A percentile compares a stretch with the other conserved stretches of the same genome.
phyloP scores from a whole-genome alignment of 2,329 filamentous ascomycete species.

The Neocatenulostroma microsporum region DNA sequence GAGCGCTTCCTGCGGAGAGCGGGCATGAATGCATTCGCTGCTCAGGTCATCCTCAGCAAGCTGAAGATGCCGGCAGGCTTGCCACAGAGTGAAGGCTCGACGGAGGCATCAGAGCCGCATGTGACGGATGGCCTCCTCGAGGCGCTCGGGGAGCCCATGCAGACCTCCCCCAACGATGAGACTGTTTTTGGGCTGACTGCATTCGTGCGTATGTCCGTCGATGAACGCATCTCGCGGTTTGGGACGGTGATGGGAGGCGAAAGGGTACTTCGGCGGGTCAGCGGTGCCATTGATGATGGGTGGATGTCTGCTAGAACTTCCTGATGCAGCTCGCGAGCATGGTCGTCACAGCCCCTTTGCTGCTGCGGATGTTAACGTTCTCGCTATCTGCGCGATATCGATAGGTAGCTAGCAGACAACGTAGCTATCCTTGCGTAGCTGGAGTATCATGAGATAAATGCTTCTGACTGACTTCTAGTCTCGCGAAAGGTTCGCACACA shows the following conservation, averaged over 20 bases:
- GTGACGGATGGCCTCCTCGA: too few species aligned
- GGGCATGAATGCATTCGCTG: constrained; percentile 65
- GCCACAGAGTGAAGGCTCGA: too few species aligned
- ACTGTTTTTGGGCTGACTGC: constrained; percentile 43
- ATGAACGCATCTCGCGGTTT: constrained; percentile 46
- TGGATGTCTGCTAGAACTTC: constrained; percentile 13
- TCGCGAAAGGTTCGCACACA: too few species aligned
- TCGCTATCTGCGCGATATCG: too few species aligned
- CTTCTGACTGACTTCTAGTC: too few species aligned
- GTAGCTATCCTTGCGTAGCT: too few species aligned
- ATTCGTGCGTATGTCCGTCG: constrained; percentile 51
- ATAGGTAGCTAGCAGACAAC: too few species aligned
- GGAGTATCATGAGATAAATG: too few species aligned
- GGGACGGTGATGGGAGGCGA: constrained; percentile 47
- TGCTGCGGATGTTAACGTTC: constrained; percentile 28
- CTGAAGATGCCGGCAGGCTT: constrained; percentile 35
- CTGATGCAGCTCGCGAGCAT: not conserved
- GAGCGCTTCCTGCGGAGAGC: constrained; percentile 58
- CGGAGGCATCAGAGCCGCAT: too few species aligned
- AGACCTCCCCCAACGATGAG: too few species aligned
- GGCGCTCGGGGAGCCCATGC: too few species aligned
- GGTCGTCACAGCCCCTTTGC: constrained; percentile 8
- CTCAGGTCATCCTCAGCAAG: constrained; percentile 53
- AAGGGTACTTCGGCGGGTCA: constrained; percentile 47
- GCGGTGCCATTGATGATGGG: constrained; percentile 43